Evolutionary conservation across 805 yeast species (phyloP).

Genomic region (Torulaspora quercuum): DNA sequence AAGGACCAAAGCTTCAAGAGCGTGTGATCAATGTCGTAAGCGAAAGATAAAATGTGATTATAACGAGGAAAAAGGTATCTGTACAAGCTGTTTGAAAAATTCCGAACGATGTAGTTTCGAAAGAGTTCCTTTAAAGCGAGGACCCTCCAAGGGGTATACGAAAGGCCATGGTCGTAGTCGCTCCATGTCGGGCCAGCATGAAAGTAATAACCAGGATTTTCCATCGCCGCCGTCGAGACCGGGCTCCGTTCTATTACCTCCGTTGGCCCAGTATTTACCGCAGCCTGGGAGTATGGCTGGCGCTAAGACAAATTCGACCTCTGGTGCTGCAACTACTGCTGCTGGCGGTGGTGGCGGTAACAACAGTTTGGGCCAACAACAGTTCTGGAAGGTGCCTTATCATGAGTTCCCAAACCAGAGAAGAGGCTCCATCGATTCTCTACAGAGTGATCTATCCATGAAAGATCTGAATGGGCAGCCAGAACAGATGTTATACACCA

Average conservation of each 20-base stretch:
- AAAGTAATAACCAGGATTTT: constrained; percentile 6
- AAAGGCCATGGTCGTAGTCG: constrained; percentile 22
- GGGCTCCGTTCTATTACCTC: constrained; percentile 32
- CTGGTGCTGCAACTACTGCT: constrained; percentile 2
- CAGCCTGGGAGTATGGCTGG: constrained; percentile 12
- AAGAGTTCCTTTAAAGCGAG: constrained; percentile 70
- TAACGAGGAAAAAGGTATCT: constrained; percentile 48
- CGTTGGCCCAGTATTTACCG: constrained; percentile 33
- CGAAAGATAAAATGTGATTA: constrained; percentile 74
- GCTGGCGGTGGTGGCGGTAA: not conserved
- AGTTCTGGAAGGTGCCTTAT: constrained; percentile 38
- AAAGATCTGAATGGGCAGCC: constrained; percentile 18
- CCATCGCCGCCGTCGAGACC: constrained; percentile 20
- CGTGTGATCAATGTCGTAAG: constrained; percentile 76
- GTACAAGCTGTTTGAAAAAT: constrained; percentile 61
- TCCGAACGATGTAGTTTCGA: constrained; percentile 64
- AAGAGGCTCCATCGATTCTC: constrained; percentile 34
- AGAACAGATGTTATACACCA: constrained; percentile 22
- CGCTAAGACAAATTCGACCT: constrained; percentile 1
- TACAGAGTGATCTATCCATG: constrained; percentile 31
- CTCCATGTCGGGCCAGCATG: constrained; percentile 13
- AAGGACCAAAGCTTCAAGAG: constrained; percentile 70
- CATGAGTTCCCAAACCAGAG: constrained; percentile 34
- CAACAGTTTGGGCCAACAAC: constrained; percentile 26
- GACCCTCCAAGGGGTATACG: constrained; percentile 73